phyloP scores from a whole-genome alignment of 108 stramenopile genomes.

The Stephanodiscus triporus region DNA sequence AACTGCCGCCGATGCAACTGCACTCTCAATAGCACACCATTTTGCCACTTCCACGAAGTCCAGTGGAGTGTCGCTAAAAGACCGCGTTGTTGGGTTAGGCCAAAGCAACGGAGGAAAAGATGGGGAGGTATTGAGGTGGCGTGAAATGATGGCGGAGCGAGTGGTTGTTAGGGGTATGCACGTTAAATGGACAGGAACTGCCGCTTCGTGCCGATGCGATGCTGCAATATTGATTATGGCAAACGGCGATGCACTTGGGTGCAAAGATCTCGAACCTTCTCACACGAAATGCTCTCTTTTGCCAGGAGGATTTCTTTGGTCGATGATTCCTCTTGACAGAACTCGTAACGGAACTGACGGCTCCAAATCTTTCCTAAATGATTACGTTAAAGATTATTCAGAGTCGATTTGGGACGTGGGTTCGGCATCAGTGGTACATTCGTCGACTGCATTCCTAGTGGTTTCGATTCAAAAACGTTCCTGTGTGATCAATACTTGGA shows the following conservation, averaged over 20 bases:
- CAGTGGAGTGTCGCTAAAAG: constrained; percentile 45
- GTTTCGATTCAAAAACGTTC: constrained; percentile 25
- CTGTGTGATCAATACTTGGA: constrained; percentile 37
- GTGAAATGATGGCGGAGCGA: constrained; percentile 9
- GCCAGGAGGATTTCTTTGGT: constrained; percentile 40
- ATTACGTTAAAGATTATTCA: not conserved
- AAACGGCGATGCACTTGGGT: not conserved
- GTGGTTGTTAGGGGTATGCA: constrained; percentile 22
- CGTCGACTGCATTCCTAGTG: constrained; percentile 8
- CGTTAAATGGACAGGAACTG: not conserved
- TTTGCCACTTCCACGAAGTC: constrained; percentile 29
- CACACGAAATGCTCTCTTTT: constrained; percentile 13
- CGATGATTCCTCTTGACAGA: constrained; percentile 16
- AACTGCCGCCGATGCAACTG: constrained; percentile 45
- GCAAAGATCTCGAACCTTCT: constrained; percentile 11
- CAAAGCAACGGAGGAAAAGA: not conserved
- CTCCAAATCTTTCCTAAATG: not conserved
- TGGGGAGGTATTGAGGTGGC: not conserved
- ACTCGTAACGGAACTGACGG: not conserved
- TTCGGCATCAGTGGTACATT: constrained; percentile 1
- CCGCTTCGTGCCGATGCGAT: constrained; percentile 12
- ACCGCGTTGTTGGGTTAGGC: constrained; percentile 46
- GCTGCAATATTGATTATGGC: constrained; percentile 17
- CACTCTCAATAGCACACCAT: constrained; percentile 39
- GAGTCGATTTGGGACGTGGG: constrained; percentile 26